Conservation (phyloP, 164 flowering plant species). For the Kingdonia uniflora region DNA sequence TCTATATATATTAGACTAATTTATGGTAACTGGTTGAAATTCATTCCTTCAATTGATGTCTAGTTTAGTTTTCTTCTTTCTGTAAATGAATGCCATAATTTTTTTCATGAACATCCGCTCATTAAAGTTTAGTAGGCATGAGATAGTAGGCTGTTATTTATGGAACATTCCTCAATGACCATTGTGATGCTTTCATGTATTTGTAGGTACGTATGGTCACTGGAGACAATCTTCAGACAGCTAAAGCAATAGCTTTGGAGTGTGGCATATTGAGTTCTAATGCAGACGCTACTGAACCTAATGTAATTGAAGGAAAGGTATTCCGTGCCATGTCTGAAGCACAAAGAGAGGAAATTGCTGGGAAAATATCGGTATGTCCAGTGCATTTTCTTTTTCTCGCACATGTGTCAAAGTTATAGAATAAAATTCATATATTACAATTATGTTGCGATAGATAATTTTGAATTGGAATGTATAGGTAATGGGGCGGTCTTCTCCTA, state of each 20-base stretch:
- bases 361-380: constrained; percentile 56
- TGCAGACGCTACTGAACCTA: constrained; percentile 52
- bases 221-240: constrained; percentile 89
- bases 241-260: constrained; percentile 91
- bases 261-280: constrained; percentile 70
- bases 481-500: constrained; percentile 97
- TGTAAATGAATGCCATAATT: too few species aligned
- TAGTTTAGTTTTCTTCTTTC: neutral
- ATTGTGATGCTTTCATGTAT: too few species aligned
- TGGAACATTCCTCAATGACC: too few species aligned
- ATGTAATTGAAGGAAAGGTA: constrained; percentile 63
- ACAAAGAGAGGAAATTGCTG: constrained; percentile 47
- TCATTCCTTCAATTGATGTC: neutral
- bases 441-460: too few species aligned
- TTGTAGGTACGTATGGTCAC: constrained; percentile 92
- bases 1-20: too few species aligned
- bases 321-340: constrained; percentile 50
- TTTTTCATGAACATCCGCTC: too few species aligned
- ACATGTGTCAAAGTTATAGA: too few species aligned
- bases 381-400: too few species aligned
- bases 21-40: too few species aligned
- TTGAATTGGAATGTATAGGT: constrained; percentile 32
- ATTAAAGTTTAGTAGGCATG: too few species aligned
- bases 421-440: too few species aligned
- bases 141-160: too few species aligned